A percentile compares a stretch with the other conserved stretches of the same genome.
Conservation (phyloP, 805 yeast genomes). For the Kluyveromyces dobzhanskii region DNA sequence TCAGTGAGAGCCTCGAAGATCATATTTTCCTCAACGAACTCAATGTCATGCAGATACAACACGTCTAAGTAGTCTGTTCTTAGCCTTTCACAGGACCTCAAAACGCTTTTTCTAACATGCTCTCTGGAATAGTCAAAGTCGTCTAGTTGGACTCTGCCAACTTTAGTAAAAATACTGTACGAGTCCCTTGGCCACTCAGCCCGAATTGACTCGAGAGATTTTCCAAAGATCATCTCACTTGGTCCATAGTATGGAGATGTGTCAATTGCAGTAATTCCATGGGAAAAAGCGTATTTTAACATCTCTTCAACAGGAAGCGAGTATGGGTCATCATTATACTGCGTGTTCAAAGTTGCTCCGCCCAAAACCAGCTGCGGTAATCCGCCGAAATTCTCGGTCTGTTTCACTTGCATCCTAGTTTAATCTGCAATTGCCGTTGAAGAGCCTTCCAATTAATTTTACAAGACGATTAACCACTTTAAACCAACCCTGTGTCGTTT, state of each 20-base stretch:
- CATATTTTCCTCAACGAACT: conserved; percentile 53
- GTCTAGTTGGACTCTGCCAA: conserved; percentile 62
- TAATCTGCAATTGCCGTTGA: too few species aligned
- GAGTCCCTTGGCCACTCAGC: conserved; percentile 44
- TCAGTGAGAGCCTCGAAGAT: conserved; percentile 57
- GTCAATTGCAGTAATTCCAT: conserved; percentile 73
- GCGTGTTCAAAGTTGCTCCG: conserved; percentile 81
- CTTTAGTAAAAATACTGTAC: conserved; percentile 74
- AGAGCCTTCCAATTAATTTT: too few species aligned
- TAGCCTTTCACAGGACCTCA: conserved; percentile 59
- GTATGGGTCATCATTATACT: conserved; percentile 65
- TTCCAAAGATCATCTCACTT: conserved; percentile 68
- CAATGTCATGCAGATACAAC: conserved; percentile 85
- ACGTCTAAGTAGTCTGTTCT: conserved; percentile 64
- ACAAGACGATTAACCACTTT: too few species aligned
- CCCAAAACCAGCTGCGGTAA: conserved; percentile 58
- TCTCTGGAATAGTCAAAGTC: conserved; percentile 68
- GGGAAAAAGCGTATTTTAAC: conserved; percentile 47
- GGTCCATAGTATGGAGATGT: conserved; percentile 94
- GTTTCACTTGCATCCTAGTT: conserved; percentile 12
- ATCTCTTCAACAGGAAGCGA: conserved; percentile 50
- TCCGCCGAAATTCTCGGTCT: conserved; percentile 25
- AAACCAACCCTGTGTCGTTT: too few species aligned
- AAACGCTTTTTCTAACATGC: conserved; percentile 53
- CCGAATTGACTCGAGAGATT: conserved; percentile 39